phyloP scores from a whole-genome alignment of 116 monocot species.

The Posidonia oceanica region DNA sequence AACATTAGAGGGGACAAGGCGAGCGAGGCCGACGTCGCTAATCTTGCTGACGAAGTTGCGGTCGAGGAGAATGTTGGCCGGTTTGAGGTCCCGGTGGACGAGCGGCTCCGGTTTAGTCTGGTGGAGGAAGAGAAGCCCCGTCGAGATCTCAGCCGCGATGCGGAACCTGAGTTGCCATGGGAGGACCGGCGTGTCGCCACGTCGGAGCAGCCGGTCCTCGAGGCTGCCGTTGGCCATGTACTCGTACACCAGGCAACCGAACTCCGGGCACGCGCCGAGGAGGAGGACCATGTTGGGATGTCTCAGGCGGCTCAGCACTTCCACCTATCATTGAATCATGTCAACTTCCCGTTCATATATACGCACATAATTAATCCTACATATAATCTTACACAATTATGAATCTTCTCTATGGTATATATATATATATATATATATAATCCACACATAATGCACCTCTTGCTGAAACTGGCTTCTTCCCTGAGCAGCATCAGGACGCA shows the following conservation, averaged over 20 bases:
- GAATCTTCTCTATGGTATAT: too few species aligned
- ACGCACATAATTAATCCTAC: too few species aligned
- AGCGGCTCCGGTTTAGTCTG: constrained; percentile 55
- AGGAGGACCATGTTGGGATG: constrained; percentile 84
- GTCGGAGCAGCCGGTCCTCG: constrained; percentile 40
- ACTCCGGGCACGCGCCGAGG: constrained; percentile 67
- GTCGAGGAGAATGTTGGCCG: constrained; percentile 72
- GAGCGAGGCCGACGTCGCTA: constrained; percentile 62
- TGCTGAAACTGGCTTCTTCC: constrained; percentile 54
- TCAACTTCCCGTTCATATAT: too few species aligned
- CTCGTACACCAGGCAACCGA: constrained; percentile 64
- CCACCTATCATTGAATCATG: constrained; percentile 18
- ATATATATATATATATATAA: too few species aligned
- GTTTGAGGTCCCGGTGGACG: constrained; percentile 73
- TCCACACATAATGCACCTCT: constrained; percentile 28
- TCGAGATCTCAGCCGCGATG: constrained; percentile 57
- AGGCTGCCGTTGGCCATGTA: constrained; percentile 75
- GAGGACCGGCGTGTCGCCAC: constrained; percentile 32
- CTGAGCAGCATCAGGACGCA: constrained; percentile 49
- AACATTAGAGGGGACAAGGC: constrained; percentile 34
- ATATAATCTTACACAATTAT: too few species aligned
- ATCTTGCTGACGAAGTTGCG: constrained; percentile 61
- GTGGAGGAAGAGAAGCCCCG: constrained; percentile 71
- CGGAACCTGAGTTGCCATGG: constrained; percentile 61
- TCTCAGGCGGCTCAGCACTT: constrained; percentile 49